phyloP scores from a whole-genome alignment of 176 grass and related monocot genomes.

The Themeda triandra region DNA sequence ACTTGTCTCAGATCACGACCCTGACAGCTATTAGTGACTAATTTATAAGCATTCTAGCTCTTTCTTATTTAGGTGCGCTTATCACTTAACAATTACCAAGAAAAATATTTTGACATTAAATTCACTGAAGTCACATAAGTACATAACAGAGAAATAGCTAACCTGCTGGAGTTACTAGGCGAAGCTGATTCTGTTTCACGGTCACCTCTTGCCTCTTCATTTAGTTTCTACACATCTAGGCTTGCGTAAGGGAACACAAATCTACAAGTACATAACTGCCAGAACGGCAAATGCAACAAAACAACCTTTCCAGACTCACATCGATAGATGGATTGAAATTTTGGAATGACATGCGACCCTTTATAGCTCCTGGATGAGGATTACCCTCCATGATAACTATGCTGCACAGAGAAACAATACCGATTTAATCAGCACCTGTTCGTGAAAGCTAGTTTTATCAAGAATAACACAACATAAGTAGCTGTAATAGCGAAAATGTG shows the following conservation, averaged over 20 bases:
- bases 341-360: slow-evolving; percentile 88
- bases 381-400: slow-evolving; percentile 94
- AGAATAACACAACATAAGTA: neutral
- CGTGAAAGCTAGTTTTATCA: slow-evolving; percentile 1
- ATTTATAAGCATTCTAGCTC: neutral
- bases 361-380: slow-evolving; percentile 73
- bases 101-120: neutral
- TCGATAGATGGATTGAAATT: slow-evolving; percentile 89
- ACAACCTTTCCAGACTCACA: slow-evolving; percentile 49
- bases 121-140: slow-evolving; percentile 8
- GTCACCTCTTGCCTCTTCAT: slow-evolving; percentile 54
- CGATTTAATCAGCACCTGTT: neutral
- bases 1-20: neutral
- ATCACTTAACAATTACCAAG: neutral
- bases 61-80: neutral
- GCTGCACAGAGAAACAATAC: slow-evolving; percentile 39
- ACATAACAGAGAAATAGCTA: slow-evolving; percentile 19
- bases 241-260: slow-evolving; percentile 30
- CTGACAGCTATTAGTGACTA: neutral
- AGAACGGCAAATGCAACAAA: slow-evolving; percentile 10
- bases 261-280: neutral
- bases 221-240: slow-evolving; percentile 85
- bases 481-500: neutral
- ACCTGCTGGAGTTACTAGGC: slow-evolving; percentile 55
- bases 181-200: slow-evolving; percentile 45